Evolutionary conservation across 495 filamentous ascomycete genomes (phyloP).

Genomic region (Neurospora sp.): DNA sequence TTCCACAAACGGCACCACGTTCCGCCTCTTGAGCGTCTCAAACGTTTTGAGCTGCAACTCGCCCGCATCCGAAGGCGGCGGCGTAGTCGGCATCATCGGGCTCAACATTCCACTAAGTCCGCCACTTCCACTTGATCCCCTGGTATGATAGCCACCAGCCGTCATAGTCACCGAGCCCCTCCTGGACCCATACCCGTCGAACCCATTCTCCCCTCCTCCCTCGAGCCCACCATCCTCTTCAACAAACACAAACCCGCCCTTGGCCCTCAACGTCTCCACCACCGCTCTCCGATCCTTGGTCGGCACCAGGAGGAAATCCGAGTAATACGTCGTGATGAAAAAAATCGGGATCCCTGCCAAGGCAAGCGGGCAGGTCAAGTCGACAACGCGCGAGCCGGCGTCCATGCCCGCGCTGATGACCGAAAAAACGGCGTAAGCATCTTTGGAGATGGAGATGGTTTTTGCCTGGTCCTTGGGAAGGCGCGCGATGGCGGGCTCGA

Average conservation of each 20-base stretch:
- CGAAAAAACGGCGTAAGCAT: conserved; percentile 79
- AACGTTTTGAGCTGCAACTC: conserved; percentile 83
- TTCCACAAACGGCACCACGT: conserved; percentile 64
- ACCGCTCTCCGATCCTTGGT: conserved; percentile 60
- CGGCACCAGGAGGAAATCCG: conserved; percentile 92
- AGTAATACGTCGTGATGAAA: conserved; percentile 97
- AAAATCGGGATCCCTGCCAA: conserved; percentile 92
- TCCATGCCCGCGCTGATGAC: conserved; percentile 83
- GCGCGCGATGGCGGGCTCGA: conserved; percentile 55
- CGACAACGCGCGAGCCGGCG: conserved; percentile 86
- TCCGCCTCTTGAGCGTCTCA: conserved; percentile 56
- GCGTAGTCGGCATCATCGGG: conserved; percentile 48
- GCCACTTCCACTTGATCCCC: conserved; percentile 33
- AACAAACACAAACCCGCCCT: conserved; percentile 66
- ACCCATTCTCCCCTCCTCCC: not conserved
- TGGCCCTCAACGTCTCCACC: conserved; percentile 61
- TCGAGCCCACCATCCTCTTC: conserved; percentile 34
- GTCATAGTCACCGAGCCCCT: not conserved
- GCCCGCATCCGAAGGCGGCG: conserved; percentile 62
- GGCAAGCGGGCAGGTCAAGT: conserved; percentile 83
- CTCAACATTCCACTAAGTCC: not conserved
- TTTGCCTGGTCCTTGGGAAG: conserved; percentile 36
- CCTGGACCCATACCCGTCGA: not conserved
- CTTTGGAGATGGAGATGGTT: conserved; percentile 61
- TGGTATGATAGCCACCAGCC: conserved; percentile 29